Evolutionary conservation across 2,329 filamentous ascomycete species (phyloP), one percentile per base, ranked within the genome.

Genomic region (Fusarium sp.): DNA sequence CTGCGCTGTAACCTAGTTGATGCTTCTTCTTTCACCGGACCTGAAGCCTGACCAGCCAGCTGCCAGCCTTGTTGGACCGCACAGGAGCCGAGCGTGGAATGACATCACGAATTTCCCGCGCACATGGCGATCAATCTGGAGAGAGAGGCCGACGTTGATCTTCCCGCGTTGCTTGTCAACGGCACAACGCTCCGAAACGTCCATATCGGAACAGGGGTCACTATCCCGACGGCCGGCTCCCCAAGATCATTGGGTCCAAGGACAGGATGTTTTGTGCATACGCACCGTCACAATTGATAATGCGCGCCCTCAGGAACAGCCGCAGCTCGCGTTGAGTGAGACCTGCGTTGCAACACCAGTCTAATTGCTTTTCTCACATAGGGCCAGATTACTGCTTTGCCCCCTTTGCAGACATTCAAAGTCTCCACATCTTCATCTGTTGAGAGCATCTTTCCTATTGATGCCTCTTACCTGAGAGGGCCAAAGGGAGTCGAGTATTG

Each of bases 361-460:
- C 36, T 62, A 13, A 50, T 73, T 70, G 56, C 70, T 66, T 65
- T 70, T 70, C 58, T 25, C 57, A 25, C 25, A 44, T 64, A 64
- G 44, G 33, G 51, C 40, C 68, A 68, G 42, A 73, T 68, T 50
- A 38, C 55, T 60, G 13, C 42, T 34, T 34, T 16, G 54, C 57
- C 50, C 59, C 54, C 58, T 65, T 65, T 46, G 51, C 18, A 54
- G 57, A 18, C 38, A 55, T 61, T 31, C 25, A 23, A 18, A 9
- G 18, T 56, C 58, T 58, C 70, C 71, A 70, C 71, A 70, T 72
- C 66, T 72, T 73, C 66, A 73, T 58, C 56, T 67, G 40, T 66
- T 57, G 66, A 42, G 58, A n/a, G 27, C 20, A 70, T 23, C 11
- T 42, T 34, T 56, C 55, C 25, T 33, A 49, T 40, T 23, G 59